A percentile compares a stretch with the other conserved stretches of the same genome.
Conservation (phyloP, 2,329 filamentous ascomycete genomes). For the Rhynchosporium graminicola region DNA sequence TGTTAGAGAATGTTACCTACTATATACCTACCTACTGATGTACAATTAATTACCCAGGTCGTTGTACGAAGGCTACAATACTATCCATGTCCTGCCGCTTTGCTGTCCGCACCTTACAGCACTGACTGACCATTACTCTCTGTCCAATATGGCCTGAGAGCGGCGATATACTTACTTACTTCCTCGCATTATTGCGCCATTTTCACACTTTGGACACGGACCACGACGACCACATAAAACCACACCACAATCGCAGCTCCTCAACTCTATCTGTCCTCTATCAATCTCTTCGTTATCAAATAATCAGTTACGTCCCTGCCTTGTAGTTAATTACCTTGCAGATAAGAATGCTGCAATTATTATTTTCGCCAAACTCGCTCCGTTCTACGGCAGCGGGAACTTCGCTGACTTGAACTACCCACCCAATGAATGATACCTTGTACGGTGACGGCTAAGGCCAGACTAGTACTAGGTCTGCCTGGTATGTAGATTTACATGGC, state of each 20-base stretch:
- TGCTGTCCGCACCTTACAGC: too few relatives aligned
- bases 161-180: background rate
- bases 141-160: conserved; percentile 4
- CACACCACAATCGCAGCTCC: background rate
- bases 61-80: too few relatives aligned
- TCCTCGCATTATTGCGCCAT: conserved; percentile 4
- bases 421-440: too few relatives aligned
- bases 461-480: background rate
- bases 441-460: conserved; percentile 5
- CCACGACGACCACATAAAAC: background rate
- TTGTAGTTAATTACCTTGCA: background rate
- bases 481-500: background rate
- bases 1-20: too few relatives aligned
- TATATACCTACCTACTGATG: too few relatives aligned
- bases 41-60: too few relatives aligned
- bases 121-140: too few relatives aligned
- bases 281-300: background rate
- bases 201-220: background rate
- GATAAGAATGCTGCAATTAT: background rate
- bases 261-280: background rate
- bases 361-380: conserved; percentile 8
- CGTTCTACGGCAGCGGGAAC: background rate
- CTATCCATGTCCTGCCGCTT: too few relatives aligned
- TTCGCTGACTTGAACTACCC: conserved; percentile 4
- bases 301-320: background rate